Base-by-base conservation (phyloP, 1,284 basidiomycete genomes). In the Boletus semigastroideus region DNA sequence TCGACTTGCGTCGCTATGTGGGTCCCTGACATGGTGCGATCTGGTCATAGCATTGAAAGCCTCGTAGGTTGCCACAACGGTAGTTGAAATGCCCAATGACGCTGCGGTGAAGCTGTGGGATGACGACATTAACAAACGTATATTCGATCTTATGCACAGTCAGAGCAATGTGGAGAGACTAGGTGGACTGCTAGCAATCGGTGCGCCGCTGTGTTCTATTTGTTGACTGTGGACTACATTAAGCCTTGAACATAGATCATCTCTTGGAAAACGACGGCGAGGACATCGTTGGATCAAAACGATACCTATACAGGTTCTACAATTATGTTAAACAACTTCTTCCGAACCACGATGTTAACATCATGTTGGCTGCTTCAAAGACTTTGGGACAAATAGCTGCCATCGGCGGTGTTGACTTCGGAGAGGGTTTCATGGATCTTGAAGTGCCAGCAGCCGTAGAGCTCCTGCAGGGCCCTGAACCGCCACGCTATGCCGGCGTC, bases 321-420 rank as follows among this genome's bases (percentile, higher is more conserved):
- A 93, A 94, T 74, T 94, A 94, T 73, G 88, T 93, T 71, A 92
- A 92, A 66, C 82, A 87, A 42, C 81, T 93, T 22, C 78, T 94
- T 17, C 92, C 91, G 8, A 89, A 90, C 65, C 79, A 82, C 56
- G 92, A 94, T 67, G 81, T 90, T 61, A 87, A 86, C 66, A 87
- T 94, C 62, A 94, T 94, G 92, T 78, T 93, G 43, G 85, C 89
- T 2, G 92, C 91, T 2, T 92, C 92, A 20, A 92, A 91, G 65
- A 90, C 88, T 2, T 78, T 93, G 20, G 91, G 91, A 0, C 81
- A 87, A 58, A 90, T 94, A 59, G 89, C 89, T 30, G 82, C 87
- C 54, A 85, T 89, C 51, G 89, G 90, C 39, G 90, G 91, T 2
- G 79, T 85, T 0, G 84, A 85, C 27, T 89, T 94, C 63, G 92